Evolutionary conservation across 768 basidiomycete species (phyloP), one percentile per base, ranked within the genome.

Genomic region (Russula sp.): DNA sequence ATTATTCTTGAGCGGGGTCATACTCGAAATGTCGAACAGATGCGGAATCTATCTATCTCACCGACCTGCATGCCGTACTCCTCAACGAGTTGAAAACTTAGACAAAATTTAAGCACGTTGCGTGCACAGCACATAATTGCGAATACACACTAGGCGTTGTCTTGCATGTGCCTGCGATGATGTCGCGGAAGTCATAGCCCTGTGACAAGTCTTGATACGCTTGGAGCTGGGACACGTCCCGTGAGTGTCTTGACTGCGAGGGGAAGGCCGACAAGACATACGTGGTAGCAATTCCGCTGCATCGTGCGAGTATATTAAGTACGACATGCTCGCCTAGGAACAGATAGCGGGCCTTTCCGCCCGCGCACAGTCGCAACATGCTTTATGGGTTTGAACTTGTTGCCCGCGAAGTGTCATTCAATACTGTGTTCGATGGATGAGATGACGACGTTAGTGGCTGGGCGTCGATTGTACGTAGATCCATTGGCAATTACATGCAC

Each of bases 1-100:
- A 72, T 99, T 99, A 69, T 99, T 96, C 74, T 98, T 98, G 69
- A 99, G 83, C 96, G 98, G 98, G 70, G 98, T 95, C 96, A 99
- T 98, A 71, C 90, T 91, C 34, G 91, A 94, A n/a, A 98, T 80
- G 73, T 98, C 94, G 67, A 97, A 88, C 29, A 97, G 83, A 76
- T 99, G 97, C 11, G 91, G 77, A 72, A n/a, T n/a, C n/a, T n/a
- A n/a, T 99, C 96, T 68, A 98, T 88, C 7, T 96, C 97, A 18
- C 97, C 96, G 13, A 98, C 92, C 46, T 98, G 75, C 97, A 98
- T 98, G 5, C 87, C 97, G 71, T 99, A 98, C 74, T 99, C 98
- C 74, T 99, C 96, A 7, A 98, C 95, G 35, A 97, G 78, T 50
- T 97, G 80, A 77, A 99, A 99, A 2, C 96, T 88, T 88, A 32